Conservation (phyloP, 805 yeast species). For the Myxozyma geophila region DNA sequence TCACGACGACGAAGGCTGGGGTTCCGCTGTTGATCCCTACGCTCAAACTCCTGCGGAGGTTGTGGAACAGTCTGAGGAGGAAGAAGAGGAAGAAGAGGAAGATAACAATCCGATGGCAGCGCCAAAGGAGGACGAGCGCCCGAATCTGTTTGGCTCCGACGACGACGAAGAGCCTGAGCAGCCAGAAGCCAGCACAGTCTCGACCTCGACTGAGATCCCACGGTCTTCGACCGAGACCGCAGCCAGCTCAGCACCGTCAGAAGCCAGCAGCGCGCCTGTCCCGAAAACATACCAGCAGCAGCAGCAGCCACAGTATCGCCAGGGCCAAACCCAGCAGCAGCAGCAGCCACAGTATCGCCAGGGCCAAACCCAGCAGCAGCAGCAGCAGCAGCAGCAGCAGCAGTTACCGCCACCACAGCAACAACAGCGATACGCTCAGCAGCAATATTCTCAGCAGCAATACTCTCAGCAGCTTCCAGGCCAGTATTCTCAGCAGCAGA, state of each 20-base stretch:
- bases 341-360: not conserved
- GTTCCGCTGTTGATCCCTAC: conserved; percentile 6
- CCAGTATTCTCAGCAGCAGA: not conserved
- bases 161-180: conserved; percentile 19
- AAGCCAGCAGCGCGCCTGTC: not conserved
- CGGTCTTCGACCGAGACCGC: conserved; percentile 14
- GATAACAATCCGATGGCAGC: conserved; percentile 15
- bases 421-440: not conserved
- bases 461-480: not conserved
- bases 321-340: not conserved
- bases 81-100: conserved; percentile 9
- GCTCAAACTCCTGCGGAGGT: not conserved
- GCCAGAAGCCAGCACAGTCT: not conserved
- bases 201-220: conserved; percentile 6
- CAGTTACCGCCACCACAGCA: conserved; percentile 3
- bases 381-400: not conserved
- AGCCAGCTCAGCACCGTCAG: not conserved
- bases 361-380: not conserved
- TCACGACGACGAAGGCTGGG: conserved; percentile 26
- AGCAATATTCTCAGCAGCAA: not conserved
- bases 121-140: conserved; percentile 21
- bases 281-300: not conserved
- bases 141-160: conserved; percentile 27
- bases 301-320: not conserved
- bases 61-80: conserved; percentile 5